These are phyloP conservation scores for Yueomyces sinensis DNA, from an alignment of 805 yeast species.

Conservation along the genomic window DNA sequence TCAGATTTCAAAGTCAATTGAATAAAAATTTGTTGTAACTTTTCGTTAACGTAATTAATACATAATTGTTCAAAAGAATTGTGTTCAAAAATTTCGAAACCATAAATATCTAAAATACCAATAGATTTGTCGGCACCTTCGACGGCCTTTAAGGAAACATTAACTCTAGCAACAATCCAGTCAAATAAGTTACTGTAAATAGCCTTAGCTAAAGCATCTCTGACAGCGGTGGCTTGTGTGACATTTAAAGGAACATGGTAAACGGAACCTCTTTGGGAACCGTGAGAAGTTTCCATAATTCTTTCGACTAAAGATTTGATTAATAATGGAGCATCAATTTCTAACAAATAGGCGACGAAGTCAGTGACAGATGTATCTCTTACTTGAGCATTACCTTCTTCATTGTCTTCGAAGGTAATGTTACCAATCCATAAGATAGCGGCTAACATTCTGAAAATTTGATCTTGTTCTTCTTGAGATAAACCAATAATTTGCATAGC, in stretches of 20 bases:
- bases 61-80: slow-evolving; percentile 92
- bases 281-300: slow-evolving; percentile 80
- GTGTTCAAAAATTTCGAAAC: slow-evolving; percentile 89
- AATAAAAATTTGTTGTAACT: slow-evolving; percentile 89
- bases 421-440: slow-evolving; percentile 91
- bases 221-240: slow-evolving; percentile 87
- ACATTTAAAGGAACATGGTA: slow-evolving; percentile 87
- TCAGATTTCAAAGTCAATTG: slow-evolving; percentile 91
- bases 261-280: slow-evolving; percentile 78
- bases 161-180: slow-evolving; percentile 91
- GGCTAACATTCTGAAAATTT: slow-evolving; percentile 74
- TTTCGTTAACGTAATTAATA: slow-evolving; percentile 91
- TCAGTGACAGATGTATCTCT: slow-evolving; percentile 84
- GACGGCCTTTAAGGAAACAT: slow-evolving; percentile 51
- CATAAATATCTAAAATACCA: slow-evolving; percentile 91
- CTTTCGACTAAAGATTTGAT: slow-evolving; percentile 62
- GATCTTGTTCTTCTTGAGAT: slow-evolving; percentile 70
- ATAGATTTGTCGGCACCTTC: slow-evolving; percentile 51
- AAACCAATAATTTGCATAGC: slow-evolving; percentile 88
- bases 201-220: slow-evolving; percentile 92
- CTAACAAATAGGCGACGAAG: slow-evolving; percentile 81
- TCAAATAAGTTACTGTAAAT: slow-evolving; percentile 85
- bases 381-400: slow-evolving; percentile 70
- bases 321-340: slow-evolving; percentile 57
- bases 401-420: slow-evolving; percentile 71